These are phyloP conservation scores for Pythium vanterpoolii DNA, from an alignment of 352 stramenopile species.

Conservation along the genomic window DNA sequence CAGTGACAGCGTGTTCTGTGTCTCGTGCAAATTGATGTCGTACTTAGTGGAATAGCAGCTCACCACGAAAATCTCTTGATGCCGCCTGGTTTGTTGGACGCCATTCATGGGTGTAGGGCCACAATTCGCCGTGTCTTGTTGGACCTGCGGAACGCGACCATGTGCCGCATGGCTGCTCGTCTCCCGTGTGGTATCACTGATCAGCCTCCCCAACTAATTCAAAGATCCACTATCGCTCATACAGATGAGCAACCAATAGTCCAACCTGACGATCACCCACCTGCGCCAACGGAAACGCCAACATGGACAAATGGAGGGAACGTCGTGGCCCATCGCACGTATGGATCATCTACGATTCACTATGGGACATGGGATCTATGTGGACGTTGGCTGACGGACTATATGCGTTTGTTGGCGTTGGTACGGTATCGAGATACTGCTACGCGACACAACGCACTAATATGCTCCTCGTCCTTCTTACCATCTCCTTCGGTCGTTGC, in stretches of 20 bases:
- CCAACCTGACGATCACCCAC: background rate
- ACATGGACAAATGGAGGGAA: background rate
- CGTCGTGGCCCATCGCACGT: no score
- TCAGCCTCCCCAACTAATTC: background rate
- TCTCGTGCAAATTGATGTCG: background rate
- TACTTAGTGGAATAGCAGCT: background rate
- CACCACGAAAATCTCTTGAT: background rate
- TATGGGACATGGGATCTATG: background rate
- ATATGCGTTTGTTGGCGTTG: no score
- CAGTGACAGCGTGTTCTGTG: background rate
- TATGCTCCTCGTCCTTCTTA: background rate
- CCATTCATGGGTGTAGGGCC: background rate
- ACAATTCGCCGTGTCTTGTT: background rate
- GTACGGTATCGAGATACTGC: no score
- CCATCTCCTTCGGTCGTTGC: constrained; percentile 1
- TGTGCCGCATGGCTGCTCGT: background rate
- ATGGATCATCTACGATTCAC: background rate
- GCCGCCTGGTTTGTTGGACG: constrained; percentile 2
- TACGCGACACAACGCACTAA: background rate
- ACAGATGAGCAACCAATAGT: background rate
- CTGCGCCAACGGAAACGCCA: background rate
- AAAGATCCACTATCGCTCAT: background rate
- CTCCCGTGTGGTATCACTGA: background rate
- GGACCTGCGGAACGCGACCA: constrained; percentile 16
- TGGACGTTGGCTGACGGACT: background rate